phyloP scores from a whole-genome alignment of 805 yeast species.

The Wickerhamiella azyma region DNA sequence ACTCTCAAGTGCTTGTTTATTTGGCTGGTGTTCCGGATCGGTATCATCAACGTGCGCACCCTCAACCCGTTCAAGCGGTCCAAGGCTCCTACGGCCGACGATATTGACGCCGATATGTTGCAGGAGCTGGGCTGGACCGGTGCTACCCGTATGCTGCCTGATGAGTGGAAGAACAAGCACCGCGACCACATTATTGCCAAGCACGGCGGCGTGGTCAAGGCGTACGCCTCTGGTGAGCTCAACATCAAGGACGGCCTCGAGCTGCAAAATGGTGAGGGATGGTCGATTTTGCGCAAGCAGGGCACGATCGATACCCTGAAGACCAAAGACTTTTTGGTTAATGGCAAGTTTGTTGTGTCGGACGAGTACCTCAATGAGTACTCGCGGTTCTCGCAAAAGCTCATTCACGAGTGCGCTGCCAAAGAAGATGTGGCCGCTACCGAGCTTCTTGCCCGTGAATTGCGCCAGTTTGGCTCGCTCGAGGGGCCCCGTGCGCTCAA shows the following conservation, averaged over 20 bases:
- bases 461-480: slow-evolving; percentile 21
- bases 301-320: slow-evolving; percentile 13
- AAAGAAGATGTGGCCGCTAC: slow-evolving; percentile 6
- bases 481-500: slow-evolving; percentile 17
- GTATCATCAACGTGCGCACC: slow-evolving; percentile 64
- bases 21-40: slow-evolving; percentile 47
- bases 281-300: slow-evolving; percentile 17
- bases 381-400: neutral
- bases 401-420: slow-evolving; percentile 1
- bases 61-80: slow-evolving; percentile 28
- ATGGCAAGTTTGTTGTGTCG: slow-evolving; percentile 17
- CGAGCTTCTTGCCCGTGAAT: slow-evolving; percentile 13
- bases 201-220: slow-evolving; percentile 57
- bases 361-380: slow-evolving; percentile 12
- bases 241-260: slow-evolving; percentile 42
- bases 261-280: slow-evolving; percentile 77
- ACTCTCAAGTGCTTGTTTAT: slow-evolving; percentile 43
- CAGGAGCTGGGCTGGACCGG: slow-evolving; percentile 89
- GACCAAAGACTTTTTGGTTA: slow-evolving; percentile 9
- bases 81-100: slow-evolving; percentile 14
- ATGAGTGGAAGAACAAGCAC: slow-evolving; percentile 56
- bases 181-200: slow-evolving; percentile 49
- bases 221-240: slow-evolving; percentile 61
- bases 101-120: slow-evolving; percentile 40
- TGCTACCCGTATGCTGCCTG: slow-evolving; percentile 54